Evolutionary conservation across 2,329 filamentous ascomycete genomes (phyloP), one percentile per base, ranked within the genome.

Genomic region (Phialophora tarda): DNA sequence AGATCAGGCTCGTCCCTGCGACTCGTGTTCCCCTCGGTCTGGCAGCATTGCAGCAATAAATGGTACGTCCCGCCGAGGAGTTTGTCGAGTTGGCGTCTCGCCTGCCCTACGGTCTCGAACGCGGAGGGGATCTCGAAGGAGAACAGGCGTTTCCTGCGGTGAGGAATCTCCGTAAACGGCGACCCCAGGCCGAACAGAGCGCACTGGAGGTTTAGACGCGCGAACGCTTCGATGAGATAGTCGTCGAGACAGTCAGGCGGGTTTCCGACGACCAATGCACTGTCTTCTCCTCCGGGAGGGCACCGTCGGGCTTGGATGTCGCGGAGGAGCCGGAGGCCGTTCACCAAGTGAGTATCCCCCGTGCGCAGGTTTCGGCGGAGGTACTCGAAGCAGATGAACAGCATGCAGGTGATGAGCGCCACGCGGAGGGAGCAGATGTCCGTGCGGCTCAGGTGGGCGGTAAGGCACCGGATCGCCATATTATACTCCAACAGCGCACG

Each of bases 331-430:
- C 69, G 69, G 3, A 78, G 70, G 14, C 77, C 77, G 62, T 73
- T 74, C 26, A 69, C 69, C 2, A 79, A 67, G 70, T 79, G 78
- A 23, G 69, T 70, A 55, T 71, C 64, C 2, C 72, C 73, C 32
- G 71, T 72, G 26, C 69, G 47, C 65, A 74, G 75, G 30, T 74
- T 72, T 0, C 76, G 75, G 4, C 78, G 75, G 4, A 82, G 68
- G 26, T 78, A 76, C 56, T 83, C 81, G 47, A 82, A 64, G 41
- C 73, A 77, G 2, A 79, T 73, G 59, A 82, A 82, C 0, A 82
- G 30, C 58, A 80, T 71, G 58, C 80, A 82, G 1, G 76, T 74
- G 34, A 82, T 78, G n/a, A 82, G 72, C 2, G 77, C 74, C n/a
- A 80, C 71, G 2, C 76, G 75, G 0, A 76, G 55, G 1, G 77